phyloP scores from a whole-genome alignment of 2,329 filamentous ascomycete species.

The Moelleriella libera region DNA sequence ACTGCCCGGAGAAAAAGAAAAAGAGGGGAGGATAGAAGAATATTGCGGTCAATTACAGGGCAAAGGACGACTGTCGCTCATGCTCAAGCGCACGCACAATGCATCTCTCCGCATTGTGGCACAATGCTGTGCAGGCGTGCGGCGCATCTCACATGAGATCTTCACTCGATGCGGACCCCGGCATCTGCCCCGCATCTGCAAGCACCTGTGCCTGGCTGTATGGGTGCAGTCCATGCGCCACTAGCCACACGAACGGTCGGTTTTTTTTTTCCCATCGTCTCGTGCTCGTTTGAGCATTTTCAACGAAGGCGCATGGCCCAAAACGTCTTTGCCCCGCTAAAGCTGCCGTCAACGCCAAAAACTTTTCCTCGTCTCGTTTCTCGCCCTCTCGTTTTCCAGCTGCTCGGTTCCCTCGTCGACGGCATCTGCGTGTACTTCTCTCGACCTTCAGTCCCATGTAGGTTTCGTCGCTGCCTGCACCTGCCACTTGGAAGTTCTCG shows the following conservation, averaged over 20 bases:
- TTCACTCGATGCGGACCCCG: background rate
- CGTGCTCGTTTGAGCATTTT: background rate
- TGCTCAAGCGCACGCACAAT: too few species aligned
- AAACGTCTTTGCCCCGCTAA: conserved; percentile 4
- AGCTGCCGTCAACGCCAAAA: conserved; percentile 9
- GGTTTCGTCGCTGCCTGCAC: background rate
- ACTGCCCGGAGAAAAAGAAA: too few species aligned
- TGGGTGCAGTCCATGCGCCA: background rate
- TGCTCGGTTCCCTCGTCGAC: background rate
- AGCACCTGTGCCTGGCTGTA: background rate
- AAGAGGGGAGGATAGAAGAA: too few species aligned
- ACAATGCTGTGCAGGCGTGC: too few species aligned
- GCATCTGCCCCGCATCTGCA: background rate
- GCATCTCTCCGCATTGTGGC: too few species aligned
- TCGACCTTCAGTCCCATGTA: background rate
- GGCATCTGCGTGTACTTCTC: background rate
- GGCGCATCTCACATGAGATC: background rate
- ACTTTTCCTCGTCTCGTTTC: conserved; percentile 11
- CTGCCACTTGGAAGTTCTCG: background rate
- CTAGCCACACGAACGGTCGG: background rate
- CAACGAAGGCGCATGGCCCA: background rate
- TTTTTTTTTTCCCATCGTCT: too few species aligned
- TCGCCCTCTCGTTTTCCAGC: conserved; percentile 1
- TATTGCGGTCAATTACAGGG: too few species aligned
- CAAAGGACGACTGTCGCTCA: too few species aligned